These are phyloP conservation scores for Akanthomyces lecanii DNA, from an alignment of 2,329 filamentous ascomycete genomes.

Conservation along the genomic window DNA sequence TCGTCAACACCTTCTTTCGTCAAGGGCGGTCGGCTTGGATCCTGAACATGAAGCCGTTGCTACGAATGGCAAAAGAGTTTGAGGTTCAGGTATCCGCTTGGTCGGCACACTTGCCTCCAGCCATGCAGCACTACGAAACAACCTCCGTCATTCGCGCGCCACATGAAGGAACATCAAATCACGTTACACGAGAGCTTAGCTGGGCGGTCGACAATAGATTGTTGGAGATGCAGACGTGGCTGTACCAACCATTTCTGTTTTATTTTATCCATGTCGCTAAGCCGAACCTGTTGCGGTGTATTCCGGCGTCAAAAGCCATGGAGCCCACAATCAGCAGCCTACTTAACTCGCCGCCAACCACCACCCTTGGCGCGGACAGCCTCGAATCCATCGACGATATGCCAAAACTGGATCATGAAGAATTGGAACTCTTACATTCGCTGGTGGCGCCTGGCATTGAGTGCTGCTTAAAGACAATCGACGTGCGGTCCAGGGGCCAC, in stretches of 20 bases:
- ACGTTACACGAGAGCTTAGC: slow-evolving; percentile 23
- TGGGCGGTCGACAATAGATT: slow-evolving; percentile 24
- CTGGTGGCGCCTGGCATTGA: slow-evolving; percentile 22
- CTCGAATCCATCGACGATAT: neutral
- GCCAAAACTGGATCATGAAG: slow-evolving; percentile 17
- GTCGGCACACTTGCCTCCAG: slow-evolving; percentile 21
- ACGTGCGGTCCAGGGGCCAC: slow-evolving; percentile 21
- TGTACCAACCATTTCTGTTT: slow-evolving; percentile 22
- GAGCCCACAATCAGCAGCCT: slow-evolving; percentile 19
- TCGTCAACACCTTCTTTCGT: slow-evolving; percentile 29
- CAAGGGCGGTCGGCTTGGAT: slow-evolving; percentile 21
- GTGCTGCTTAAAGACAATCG: slow-evolving; percentile 23
- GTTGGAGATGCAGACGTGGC: slow-evolving; percentile 24
- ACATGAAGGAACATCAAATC: slow-evolving; percentile 17
- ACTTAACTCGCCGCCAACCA: slow-evolving; percentile 16
- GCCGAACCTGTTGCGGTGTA: neutral
- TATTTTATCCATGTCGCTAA: slow-evolving; percentile 20
- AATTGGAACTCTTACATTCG: slow-evolving; percentile 19
- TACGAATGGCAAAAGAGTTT: slow-evolving; percentile 24
- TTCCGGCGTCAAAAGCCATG: neutral
- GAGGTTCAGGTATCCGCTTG: slow-evolving; percentile 24
- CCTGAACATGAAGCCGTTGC: slow-evolving; percentile 19
- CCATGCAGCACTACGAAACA: slow-evolving; percentile 22
- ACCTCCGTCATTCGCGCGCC: slow-evolving; percentile 19
- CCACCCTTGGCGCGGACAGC: neutral